Conservation (phyloP, 176 grass and related monocot genomes). For the Puya raimondii region DNA sequence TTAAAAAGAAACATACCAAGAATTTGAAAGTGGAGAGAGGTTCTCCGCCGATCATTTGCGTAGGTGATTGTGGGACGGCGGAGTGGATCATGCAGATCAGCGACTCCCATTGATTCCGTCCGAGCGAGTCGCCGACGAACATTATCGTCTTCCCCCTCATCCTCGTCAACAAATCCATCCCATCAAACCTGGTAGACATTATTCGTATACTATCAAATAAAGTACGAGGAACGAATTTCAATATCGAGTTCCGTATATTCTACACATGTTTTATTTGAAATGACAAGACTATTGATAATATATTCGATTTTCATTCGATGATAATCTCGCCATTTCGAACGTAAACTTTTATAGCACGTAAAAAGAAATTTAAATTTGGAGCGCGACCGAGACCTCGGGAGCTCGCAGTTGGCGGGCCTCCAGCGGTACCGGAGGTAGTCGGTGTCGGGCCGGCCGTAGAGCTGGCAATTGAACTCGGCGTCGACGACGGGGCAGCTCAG, state of each 20-base stretch:
- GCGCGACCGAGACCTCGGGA: constrained; percentile 39
- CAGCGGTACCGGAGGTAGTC: constrained; percentile 70
- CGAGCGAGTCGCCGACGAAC: constrained; percentile 95
- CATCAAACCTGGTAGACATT: constrained; percentile 45
- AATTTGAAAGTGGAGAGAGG: constrained; percentile 84
- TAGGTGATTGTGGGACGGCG: constrained; percentile 46
- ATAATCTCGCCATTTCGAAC: background rate
- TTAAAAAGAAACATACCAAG: constrained; percentile 26
- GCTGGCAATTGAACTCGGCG: constrained; percentile 82
- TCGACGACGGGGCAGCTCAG: constrained; percentile 66
- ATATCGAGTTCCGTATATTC: background rate
- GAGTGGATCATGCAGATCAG: constrained; percentile 85
- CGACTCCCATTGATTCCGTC: constrained; percentile 89
- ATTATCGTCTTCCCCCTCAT: constrained; percentile 91
- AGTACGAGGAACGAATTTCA: no score
- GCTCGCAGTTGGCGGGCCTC: constrained; percentile 60
- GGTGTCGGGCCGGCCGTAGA: constrained; percentile 77
- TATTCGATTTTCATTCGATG: no score
- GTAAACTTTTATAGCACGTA: background rate
- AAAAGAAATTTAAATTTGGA: background rate
- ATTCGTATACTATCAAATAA: background rate
- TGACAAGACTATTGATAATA: no score
- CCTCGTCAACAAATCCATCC: constrained; percentile 51
- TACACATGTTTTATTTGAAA: background rate
- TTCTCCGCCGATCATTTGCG: constrained; percentile 50